Evolutionary conservation across 1,284 basidiomycete genomes (phyloP).

Genomic region (Schizopora paradoxa): DNA sequence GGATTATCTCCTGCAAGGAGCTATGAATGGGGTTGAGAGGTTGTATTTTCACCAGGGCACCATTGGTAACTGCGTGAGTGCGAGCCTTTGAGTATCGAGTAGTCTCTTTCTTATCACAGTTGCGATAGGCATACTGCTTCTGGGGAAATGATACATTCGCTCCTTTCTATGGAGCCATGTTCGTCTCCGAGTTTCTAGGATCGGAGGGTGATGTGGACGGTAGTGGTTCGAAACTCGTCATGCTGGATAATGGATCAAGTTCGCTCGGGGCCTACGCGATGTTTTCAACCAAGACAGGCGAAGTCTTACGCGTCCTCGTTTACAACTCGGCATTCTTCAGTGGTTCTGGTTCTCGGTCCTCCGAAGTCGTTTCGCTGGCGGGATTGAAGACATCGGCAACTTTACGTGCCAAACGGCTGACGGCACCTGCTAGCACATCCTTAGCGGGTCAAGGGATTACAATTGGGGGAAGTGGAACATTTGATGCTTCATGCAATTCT

Average conservation of each 20-base stretch:
- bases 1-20: conserved; percentile 40
- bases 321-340: conserved; percentile 36
- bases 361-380: conserved; percentile 27
- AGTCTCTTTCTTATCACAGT: neutral
- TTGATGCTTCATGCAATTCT: conserved; percentile 24
- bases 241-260: conserved; percentile 34
- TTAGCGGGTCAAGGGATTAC: conserved; percentile 34
- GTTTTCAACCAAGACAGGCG: conserved; percentile 24
- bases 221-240: conserved; percentile 24
- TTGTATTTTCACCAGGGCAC: conserved; percentile 44
- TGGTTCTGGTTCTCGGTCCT: conserved; percentile 31
- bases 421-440: conserved; percentile 32
- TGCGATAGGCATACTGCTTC: conserved; percentile 35
- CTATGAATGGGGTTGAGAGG: conserved; percentile 35
- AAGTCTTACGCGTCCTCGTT: conserved; percentile 31
- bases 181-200: conserved; percentile 36
- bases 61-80: conserved; percentile 36
- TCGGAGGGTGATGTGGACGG: conserved; percentile 24
- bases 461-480: conserved; percentile 34
- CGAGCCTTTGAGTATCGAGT: neutral
- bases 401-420: conserved; percentile 30
- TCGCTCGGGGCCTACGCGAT: conserved; percentile 34
- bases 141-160: conserved; percentile 33
- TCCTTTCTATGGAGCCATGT: conserved; percentile 39
- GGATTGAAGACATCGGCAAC: conserved; percentile 22